Conservation (phyloP, 768 basidiomycete genomes). For the Grammothele lineata region DNA sequence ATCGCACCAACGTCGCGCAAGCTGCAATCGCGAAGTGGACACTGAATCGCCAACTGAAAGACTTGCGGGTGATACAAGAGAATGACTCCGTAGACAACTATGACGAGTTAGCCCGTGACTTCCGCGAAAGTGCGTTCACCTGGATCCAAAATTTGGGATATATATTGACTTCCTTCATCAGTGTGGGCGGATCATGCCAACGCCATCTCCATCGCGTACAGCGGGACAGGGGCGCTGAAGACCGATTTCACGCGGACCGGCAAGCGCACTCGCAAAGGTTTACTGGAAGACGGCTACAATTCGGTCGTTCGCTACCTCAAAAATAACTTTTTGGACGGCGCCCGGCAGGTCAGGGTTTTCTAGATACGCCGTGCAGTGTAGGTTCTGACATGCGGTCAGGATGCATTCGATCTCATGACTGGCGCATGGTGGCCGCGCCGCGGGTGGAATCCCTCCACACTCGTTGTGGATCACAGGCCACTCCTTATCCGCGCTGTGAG, state of each 20-base stretch:
- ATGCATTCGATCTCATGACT: conserved; percentile 92
- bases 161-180: conserved; percentile 30
- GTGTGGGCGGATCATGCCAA: conserved; percentile 99
- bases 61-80: conserved; percentile 64
- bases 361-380: too few species aligned
- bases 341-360: conserved; percentile 59
- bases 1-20: conserved; percentile 96
- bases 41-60: conserved; percentile 71
- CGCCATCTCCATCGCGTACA: conserved; percentile 83
- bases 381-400: conserved; percentile 49
- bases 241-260: conserved; percentile 96
- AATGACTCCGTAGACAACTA: conserved; percentile 80
- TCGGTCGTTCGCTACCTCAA: conserved; percentile 81
- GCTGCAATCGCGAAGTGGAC: conserved; percentile 85
- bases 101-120: conserved; percentile 71
- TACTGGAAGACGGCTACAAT: conserved; percentile 83
- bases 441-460: conserved; percentile 63
- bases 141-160: not conserved
- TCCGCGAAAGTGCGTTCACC: conserved; percentile 73
- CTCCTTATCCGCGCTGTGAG: conserved; percentile 78
- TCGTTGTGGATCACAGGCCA: conserved; percentile 78
- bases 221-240: conserved; percentile 93
- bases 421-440: conserved; percentile 86
- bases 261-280: conserved; percentile 76
- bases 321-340: conserved; percentile 96